phyloP scores from a whole-genome alignment of 495 filamentous ascomycete species.

The Aspergillus hancockii region DNA sequence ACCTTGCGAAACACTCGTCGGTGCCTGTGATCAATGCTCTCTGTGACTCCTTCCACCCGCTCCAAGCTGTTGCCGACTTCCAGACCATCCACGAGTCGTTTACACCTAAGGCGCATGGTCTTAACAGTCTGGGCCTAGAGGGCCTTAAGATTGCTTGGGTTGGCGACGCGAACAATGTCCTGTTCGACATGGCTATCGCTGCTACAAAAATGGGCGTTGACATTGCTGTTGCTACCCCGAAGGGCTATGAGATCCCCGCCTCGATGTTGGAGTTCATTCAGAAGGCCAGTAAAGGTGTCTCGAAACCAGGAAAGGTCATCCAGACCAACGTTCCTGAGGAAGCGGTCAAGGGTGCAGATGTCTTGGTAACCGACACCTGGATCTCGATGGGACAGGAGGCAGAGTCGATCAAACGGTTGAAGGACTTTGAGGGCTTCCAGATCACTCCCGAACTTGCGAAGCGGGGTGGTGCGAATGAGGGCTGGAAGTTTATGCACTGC shows the following conservation, averaged over 20 bases:
- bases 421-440: slow-evolving; percentile 87
- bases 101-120: slow-evolving; percentile 42
- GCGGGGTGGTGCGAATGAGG: slow-evolving; percentile 80
- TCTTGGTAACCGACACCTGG: slow-evolving; percentile 97
- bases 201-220: slow-evolving; percentile 84
- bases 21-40: slow-evolving; percentile 96
- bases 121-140: slow-evolving; percentile 66
- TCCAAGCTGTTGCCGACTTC: slow-evolving; percentile 92
- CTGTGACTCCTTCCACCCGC: slow-evolving; percentile 82
- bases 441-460: slow-evolving; percentile 80
- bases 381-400: slow-evolving; percentile 95
- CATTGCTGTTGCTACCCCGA: slow-evolving; percentile 81
- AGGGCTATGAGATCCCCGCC: slow-evolving; percentile 74
- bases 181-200: slow-evolving; percentile 86
- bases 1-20: slow-evolving; percentile 73
- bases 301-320: slow-evolving; percentile 62
- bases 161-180: slow-evolving; percentile 94
- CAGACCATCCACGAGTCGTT: slow-evolving; percentile 84
- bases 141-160: slow-evolving; percentile 92
- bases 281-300: slow-evolving; percentile 54
- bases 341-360: slow-evolving; percentile 83
- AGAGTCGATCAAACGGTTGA: slow-evolving; percentile 71
- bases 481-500: slow-evolving; percentile 99
- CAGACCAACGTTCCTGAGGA: slow-evolving; percentile 83
- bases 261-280: slow-evolving; percentile 70